Evolutionary conservation across 352 stramenopile genomes (phyloP), one percentile per base, ranked within the genome.

Genomic region (Pythium graminicola): DNA sequence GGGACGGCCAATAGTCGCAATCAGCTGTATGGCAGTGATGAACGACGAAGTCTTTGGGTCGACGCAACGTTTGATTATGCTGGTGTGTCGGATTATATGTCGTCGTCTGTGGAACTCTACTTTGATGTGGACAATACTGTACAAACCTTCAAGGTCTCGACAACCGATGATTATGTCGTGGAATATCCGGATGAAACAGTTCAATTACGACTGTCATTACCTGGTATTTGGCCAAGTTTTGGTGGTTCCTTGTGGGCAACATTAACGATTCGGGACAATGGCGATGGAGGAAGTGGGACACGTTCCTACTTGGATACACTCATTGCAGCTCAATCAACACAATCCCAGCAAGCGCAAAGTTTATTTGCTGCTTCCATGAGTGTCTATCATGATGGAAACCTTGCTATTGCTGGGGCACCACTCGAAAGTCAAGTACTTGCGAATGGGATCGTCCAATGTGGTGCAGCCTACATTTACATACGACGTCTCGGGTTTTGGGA

Each of bases 161-260:
- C 91, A 31, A 98, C 83, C 1, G 80, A 82, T 52, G 94, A 98
- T 50, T 72, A 69, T 26, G 85, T 98, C 3, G 70, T 95, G 0
- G 94, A 98, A 58, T 80, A 81, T 4, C 89, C 91, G 0, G 81
- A 97, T 36, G 95, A 98, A 64, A 92, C 73, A 5, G 61, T 97
- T 4, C 89, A 85, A 28, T 64, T 98, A 27, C 78, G 91, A 2
- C 65, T 98, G 13, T 97, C 90, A 40, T 57, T 97, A 4, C 87
- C 88, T 31, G 93, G 95, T 29, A 87, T 98, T 46, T 97, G 94
- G 79, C 85, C 95, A 5, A 96, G 75, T 26, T 80, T 78, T 6
- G 75, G 84, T 6, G 93, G 93, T 11, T 62, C 81, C 33, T 73
- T 98, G 3, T 96, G 86, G 66, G 78, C 87, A 4, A 77, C 72